Evolutionary conservation across 495 filamentous ascomycete species (phyloP).

Genomic region (Penicillium ucsense): DNA sequence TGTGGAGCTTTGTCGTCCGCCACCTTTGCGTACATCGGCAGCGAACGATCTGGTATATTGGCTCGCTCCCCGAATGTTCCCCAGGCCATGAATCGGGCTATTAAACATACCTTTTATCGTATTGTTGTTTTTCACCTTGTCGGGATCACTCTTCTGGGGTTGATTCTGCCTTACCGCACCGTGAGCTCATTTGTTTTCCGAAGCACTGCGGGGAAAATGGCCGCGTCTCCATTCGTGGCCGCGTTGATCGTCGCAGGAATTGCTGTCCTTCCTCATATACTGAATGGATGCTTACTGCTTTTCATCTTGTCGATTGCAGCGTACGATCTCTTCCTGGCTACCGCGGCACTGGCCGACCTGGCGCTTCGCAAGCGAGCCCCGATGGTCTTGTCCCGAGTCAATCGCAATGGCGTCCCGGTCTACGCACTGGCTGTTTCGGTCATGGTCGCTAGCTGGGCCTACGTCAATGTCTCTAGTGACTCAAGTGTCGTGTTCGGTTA

Average conservation of each 20-base stretch:
- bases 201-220: constrained; percentile 17
- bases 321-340: constrained; percentile 51
- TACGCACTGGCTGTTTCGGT: constrained; percentile 52
- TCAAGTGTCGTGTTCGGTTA: constrained; percentile 61
- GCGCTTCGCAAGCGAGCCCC: constrained; percentile 64
- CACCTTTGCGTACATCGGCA: constrained; percentile 73
- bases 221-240: constrained; percentile 52
- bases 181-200: constrained; percentile 28
- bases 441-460: constrained; percentile 55
- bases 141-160: constrained; percentile 38
- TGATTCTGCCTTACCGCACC: constrained; percentile 44
- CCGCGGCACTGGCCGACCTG: constrained; percentile 65
- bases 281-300: constrained; percentile 60
- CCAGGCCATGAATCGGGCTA: constrained; percentile 61
- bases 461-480: constrained; percentile 57
- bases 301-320: constrained; percentile 70
- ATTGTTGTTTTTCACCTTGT: constrained; percentile 69
- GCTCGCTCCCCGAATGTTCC: constrained; percentile 62
- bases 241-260: constrained; percentile 44
- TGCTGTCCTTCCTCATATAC: constrained; percentile 38
- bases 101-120: constrained; percentile 69
- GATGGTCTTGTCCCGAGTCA: constrained; percentile 52
- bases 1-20: constrained; percentile 67
- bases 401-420: constrained; percentile 63
- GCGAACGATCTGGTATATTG: constrained; percentile 64